phyloP scores from a whole-genome alignment of 2,329 filamentous ascomycete species.

The Xylaria sp. region DNA sequence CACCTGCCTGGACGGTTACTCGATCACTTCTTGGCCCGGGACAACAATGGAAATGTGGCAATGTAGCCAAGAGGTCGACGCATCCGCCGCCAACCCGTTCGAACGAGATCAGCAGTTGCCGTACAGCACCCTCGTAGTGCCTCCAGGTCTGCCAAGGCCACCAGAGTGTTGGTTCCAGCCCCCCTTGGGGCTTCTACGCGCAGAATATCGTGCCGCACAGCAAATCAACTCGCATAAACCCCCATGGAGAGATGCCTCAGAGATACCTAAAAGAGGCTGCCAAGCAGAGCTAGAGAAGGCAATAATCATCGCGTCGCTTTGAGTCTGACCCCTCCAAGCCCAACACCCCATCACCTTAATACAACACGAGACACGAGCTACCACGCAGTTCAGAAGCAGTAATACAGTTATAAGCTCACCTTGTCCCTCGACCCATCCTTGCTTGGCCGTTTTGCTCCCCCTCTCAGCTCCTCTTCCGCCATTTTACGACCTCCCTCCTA shows the following conservation, averaged over 20 bases:
- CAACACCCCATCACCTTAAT: slow-evolving; percentile 15
- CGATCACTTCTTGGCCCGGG: slow-evolving; percentile 13
- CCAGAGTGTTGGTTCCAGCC: neutral
- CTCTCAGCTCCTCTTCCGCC: neutral
- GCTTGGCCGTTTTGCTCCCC: neutral
- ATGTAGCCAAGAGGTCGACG: slow-evolving; percentile 13
- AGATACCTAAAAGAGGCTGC: neutral
- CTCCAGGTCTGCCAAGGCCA: neutral
- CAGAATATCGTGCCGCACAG: neutral
- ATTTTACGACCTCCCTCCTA: neutral
- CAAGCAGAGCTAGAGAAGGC: slow-evolving; percentile 6
- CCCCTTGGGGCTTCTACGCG: neutral
- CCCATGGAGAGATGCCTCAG: neutral
- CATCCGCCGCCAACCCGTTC: slow-evolving; percentile 17
- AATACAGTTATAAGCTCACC: slow-evolving; percentile 20
- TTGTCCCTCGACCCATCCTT: neutral
- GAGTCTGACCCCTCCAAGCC: neutral
- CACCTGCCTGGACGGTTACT: slow-evolving; percentile 6
- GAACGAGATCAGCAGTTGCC: neutral
- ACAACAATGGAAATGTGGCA: neutral
- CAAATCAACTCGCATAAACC: neutral
- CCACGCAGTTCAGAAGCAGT: slow-evolving; percentile 2
- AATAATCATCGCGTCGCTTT: slow-evolving; percentile 4
- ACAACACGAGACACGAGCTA: slow-evolving; percentile 17
- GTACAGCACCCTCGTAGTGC: neutral